These are phyloP conservation scores for Amanita muscaria DNA, from an alignment of 768 basidiomycete species.

Conservation along the genomic window DNA sequence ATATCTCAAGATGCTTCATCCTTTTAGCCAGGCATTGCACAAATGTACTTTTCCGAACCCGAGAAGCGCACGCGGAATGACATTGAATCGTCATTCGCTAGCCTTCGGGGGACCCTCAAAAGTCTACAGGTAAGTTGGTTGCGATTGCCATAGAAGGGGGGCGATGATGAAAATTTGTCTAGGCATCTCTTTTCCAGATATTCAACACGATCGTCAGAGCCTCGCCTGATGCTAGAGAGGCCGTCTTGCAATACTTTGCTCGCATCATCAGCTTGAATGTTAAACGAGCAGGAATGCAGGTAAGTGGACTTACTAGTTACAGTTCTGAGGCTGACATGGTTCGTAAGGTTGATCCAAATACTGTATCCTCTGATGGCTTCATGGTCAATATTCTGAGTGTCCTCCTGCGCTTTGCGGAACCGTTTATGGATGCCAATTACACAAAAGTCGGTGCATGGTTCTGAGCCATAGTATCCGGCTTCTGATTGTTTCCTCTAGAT, in stretches of 20 bases:
- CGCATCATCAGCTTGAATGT: conserved; percentile 65
- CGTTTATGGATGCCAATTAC: conserved; percentile 89
- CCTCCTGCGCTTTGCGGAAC: conserved; percentile 79
- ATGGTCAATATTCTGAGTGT: conserved; percentile 87
- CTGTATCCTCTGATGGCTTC: conserved; percentile 86
- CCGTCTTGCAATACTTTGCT: conserved; percentile 76
- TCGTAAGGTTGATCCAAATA: conserved; percentile 66
- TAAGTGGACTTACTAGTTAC: conserved; percentile 17
- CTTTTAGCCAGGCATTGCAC: conserved; percentile 61
- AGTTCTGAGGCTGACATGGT: background rate
- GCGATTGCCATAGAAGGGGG: background rate
- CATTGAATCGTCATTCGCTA: conserved; percentile 75
- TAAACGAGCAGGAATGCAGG: conserved; percentile 89
- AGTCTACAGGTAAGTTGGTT: conserved; percentile 58
- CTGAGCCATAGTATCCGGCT: background rate
- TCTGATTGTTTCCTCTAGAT: conserved; percentile 57
- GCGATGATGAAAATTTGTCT: background rate
- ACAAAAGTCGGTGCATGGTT: conserved; percentile 51
- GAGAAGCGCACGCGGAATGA: conserved; percentile 67
- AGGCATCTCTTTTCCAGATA: conserved; percentile 71
- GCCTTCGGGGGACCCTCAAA: conserved; percentile 79
- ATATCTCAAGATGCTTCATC: background rate
- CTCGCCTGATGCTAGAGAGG: conserved; percentile 69
- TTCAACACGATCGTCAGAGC: conserved; percentile 86
- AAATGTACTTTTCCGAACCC: conserved; percentile 79